Conservation (phyloP, 2,329 filamentous ascomycete species). For the Colletotrichum ledebouriae region DNA sequence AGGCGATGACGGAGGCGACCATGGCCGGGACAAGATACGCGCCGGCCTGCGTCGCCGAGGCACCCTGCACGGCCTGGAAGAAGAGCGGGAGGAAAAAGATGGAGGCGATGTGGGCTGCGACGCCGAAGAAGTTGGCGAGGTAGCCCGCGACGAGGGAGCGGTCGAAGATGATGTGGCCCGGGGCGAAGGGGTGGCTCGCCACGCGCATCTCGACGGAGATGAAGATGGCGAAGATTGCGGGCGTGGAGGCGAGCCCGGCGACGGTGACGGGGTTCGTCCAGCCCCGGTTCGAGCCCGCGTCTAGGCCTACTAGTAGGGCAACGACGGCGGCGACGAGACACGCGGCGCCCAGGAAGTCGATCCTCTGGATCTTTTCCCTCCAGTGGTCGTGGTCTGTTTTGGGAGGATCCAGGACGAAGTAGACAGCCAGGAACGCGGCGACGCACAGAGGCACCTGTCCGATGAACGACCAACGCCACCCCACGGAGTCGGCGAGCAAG, state of each 20-base stretch:
- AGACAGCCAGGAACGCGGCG: constrained; percentile 74
- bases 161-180: constrained; percentile 79
- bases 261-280: constrained; percentile 74
- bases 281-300: constrained; percentile 79
- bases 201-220: constrained; percentile 76
- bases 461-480: constrained; percentile 82
- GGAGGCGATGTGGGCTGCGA: constrained; percentile 67
- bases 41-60: constrained; percentile 74
- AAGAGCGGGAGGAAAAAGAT: constrained; percentile 84
- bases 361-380: constrained; percentile 73
- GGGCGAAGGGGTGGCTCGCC: constrained; percentile 80
- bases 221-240: constrained; percentile 75
- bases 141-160: constrained; percentile 76
- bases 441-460: constrained; percentile 78
- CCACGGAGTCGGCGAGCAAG: constrained; percentile 77
- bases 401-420: constrained; percentile 73
- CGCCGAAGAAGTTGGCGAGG: constrained; percentile 78
- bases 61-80: constrained; percentile 78
- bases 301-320: constrained; percentile 76
- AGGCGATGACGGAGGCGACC: constrained; percentile 71
- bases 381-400: constrained; percentile 70
- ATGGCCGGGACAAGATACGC: constrained; percentile 77
- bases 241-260: constrained; percentile 66
- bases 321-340: constrained; percentile 76
- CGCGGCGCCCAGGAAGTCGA: constrained; percentile 81